These are phyloP conservation scores for Pythium insidiosum DNA, from an alignment of 352 stramenopile genomes.

Conservation along the genomic window DNA sequence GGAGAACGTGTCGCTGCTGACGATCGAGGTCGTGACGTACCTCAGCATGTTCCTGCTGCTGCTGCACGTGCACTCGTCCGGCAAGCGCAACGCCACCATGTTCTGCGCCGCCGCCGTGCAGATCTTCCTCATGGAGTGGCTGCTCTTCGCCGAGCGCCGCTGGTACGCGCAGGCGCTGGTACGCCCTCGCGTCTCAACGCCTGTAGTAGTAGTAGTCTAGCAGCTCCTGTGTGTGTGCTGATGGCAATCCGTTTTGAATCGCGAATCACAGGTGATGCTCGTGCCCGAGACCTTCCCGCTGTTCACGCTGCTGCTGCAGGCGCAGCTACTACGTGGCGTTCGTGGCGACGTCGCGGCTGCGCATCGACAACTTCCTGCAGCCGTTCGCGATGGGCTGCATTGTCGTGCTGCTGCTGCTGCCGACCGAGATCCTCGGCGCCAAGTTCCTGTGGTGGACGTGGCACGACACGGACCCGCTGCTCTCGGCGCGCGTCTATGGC, in stretches of 20 bases:
- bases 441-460: slow-evolving; percentile 86
- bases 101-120: slow-evolving; percentile 37
- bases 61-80: slow-evolving; percentile 70
- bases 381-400: slow-evolving; percentile 57
- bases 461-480: slow-evolving; percentile 71
- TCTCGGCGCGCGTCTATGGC: slow-evolving; percentile 49
- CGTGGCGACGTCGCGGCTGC: slow-evolving; percentile 50
- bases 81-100: slow-evolving; percentile 65
- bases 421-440: slow-evolving; percentile 65
- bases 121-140: slow-evolving; percentile 44
- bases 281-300: slow-evolving; percentile 40
- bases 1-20: slow-evolving; percentile 69
- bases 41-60: slow-evolving; percentile 59
- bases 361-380: slow-evolving; percentile 68
- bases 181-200: too few species aligned
- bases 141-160: slow-evolving; percentile 53
- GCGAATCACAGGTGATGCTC: slow-evolving; percentile 27
- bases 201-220: too few species aligned
- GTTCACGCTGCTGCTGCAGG: slow-evolving; percentile 58
- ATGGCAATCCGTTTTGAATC: too few species aligned
- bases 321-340: slow-evolving; percentile 78
- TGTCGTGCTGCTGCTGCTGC: slow-evolving; percentile 46
- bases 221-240: too few species aligned
- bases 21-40: slow-evolving; percentile 48
- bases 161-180: slow-evolving; percentile 68